These are phyloP conservation scores for Pythium brassicae DNA, from an alignment of 352 stramenopile genomes.

Conservation along the genomic window DNA sequence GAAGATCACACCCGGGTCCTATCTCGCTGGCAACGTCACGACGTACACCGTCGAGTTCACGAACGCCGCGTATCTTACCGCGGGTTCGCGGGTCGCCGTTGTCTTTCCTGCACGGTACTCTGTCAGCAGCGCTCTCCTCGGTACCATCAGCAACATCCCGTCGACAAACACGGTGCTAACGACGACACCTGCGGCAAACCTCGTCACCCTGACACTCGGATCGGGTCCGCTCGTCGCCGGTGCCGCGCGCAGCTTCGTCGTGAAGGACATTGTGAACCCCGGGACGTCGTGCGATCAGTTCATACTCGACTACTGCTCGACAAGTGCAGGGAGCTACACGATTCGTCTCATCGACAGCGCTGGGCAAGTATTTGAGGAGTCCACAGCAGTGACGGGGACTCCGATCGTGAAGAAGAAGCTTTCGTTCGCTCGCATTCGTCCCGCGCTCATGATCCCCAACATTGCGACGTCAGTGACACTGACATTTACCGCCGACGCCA, in stretches of 20 bases:
- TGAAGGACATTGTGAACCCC: slow-evolving; percentile 51
- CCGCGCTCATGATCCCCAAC: slow-evolving; percentile 27
- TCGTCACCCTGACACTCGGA: slow-evolving; percentile 24
- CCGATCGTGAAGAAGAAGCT: slow-evolving; percentile 68
- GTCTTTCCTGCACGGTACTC: slow-evolving; percentile 42
- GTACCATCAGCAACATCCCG: slow-evolving; percentile 24
- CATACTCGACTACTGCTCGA: slow-evolving; percentile 47
- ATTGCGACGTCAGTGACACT: slow-evolving; percentile 37
- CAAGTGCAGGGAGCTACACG: slow-evolving; percentile 35
- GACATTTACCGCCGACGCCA: slow-evolving; percentile 28
- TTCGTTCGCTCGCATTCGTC: slow-evolving; percentile 41
- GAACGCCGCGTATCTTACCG: slow-evolving; percentile 38
- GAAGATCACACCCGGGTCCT: slow-evolving; percentile 33
- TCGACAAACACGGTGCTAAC: slow-evolving; percentile 24
- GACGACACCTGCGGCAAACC: slow-evolving; percentile 9
- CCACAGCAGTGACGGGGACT: slow-evolving; percentile 35
- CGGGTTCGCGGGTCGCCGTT: slow-evolving; percentile 29
- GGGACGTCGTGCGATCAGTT: slow-evolving; percentile 52
- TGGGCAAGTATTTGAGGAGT: slow-evolving; percentile 37
- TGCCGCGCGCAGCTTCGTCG: slow-evolving; percentile 29
- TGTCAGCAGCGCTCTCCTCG: slow-evolving; percentile 22
- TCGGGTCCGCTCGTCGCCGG: slow-evolving; percentile 27
- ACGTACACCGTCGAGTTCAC: slow-evolving; percentile 37
- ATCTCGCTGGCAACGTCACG: slow-evolving; percentile 37
- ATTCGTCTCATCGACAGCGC: slow-evolving; percentile 32